Evolutionary conservation across 2,329 filamentous ascomycete genomes (phyloP), one percentile per base, ranked within the genome.

Genomic region (Gnomoniopsis smithogilvyi): DNA sequence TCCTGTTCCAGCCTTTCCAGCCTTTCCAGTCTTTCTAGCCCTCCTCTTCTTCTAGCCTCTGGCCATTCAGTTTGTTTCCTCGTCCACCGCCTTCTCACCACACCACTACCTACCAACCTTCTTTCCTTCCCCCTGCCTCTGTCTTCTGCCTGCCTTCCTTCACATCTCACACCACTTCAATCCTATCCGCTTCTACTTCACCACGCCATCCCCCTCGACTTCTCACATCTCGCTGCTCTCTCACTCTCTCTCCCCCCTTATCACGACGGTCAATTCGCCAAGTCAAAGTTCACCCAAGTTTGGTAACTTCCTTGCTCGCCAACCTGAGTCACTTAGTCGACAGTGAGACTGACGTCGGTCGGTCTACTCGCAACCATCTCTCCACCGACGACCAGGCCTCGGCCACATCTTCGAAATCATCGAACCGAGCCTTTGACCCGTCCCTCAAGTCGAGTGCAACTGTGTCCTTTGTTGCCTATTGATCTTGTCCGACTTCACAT

Each of bases 81-180:
- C 24, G 26, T 48, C 46, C 47, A 50, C 46, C 54, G 47, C 54
- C 54, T 51, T 63, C 51, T 65, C 33, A 61, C 56, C 64, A 64
- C 62, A 56, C 33, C 54, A 59, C 33, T 61, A 56, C 51, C 57
- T 54, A 62, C 58, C 62, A 58, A 50, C 63, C 51, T 62, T 63
- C 58, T 61, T 62, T 55, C 64, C 45, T 56, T 62, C 54, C 58
- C 43, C 58, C 60, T 61, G 53, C 60, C 63, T 63, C 47, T 56
- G 61, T 52, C 59, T 54, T 64, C 62, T 59, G 21, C 57, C 55
- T 50, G 41, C 48, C 52, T 57, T 62, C 45, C 47, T 59, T 55
- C 63, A 38, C 58, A 58, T 53, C 60, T 63, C 61, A 46, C 48
- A 51, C 54, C 49, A 51, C 54, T 36, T 51, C 58, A 46, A 34